Conservation (phyloP, 148 eudicot genomes). For the Rhododendron ovatum region DNA sequence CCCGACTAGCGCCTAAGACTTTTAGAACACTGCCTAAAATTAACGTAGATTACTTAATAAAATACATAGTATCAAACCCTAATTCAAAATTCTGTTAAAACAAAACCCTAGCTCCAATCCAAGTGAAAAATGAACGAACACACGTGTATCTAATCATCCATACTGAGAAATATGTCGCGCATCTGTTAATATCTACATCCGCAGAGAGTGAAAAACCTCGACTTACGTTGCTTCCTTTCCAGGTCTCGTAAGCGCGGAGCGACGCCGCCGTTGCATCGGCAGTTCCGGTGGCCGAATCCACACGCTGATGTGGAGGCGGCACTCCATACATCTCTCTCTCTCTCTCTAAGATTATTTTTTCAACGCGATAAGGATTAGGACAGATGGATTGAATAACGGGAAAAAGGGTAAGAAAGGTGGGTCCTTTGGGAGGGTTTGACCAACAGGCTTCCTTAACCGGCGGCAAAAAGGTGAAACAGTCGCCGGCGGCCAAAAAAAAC, state of each 20-base stretch:
- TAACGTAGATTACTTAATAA: not conserved
- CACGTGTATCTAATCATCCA: not conserved
- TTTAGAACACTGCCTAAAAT: not conserved
- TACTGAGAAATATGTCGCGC: not conserved
- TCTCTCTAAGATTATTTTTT: not conserved
- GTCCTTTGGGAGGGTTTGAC: not conserved
- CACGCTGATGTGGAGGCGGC: constrained; percentile 22
- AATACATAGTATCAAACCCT: not conserved
- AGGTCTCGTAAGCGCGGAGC: constrained; percentile 31
- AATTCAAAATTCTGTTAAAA: not conserved
- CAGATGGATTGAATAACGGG: not conserved
- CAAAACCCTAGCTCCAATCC: not conserved
- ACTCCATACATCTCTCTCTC: constrained; percentile 30
- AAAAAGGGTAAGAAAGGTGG: constrained; percentile 7
- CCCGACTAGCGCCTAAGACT: no score
- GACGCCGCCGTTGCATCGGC: constrained; percentile 3
- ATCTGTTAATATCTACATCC: not conserved
- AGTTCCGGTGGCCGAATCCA: constrained; percentile 9
- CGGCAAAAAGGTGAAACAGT: not conserved
- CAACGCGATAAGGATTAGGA: not conserved
- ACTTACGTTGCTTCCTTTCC: constrained; percentile 50
- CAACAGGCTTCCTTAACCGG: not conserved
- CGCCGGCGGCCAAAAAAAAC: not conserved
- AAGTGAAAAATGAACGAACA: not conserved
- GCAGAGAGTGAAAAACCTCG: not conserved